A percentile compares a stretch with the other conserved stretches of the same genome.
These are phyloP conservation scores for Thalia dealbata DNA, from an alignment of 176 grass and related monocot genomes.

Conservation along the genomic window DNA sequence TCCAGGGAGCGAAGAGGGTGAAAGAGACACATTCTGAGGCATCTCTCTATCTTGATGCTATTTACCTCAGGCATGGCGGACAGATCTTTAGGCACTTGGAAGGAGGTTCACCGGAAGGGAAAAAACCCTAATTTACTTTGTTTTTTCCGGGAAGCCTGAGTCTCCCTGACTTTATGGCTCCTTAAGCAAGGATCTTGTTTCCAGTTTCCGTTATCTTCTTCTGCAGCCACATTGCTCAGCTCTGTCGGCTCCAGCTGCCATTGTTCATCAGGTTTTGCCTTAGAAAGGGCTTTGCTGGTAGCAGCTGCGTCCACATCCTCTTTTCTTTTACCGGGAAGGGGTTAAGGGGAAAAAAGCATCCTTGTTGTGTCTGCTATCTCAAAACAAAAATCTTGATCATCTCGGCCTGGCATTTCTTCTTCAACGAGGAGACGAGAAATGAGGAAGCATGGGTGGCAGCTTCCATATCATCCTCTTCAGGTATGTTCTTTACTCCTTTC, in stretches of 20 bases:
- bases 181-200: not conserved
- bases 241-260: not conserved
- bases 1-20: not conserved
- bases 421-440: conserved; percentile 22
- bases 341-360: not conserved
- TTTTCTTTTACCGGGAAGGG: not conserved
- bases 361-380: not conserved
- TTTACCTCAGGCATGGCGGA: not conserved
- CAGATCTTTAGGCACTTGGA: not conserved
- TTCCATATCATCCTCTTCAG: conserved; percentile 97
- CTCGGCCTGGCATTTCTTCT: not conserved
- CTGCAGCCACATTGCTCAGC: not conserved
- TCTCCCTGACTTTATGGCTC: conserved; percentile 9
- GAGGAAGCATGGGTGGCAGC: conserved; percentile 99
- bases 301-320: not conserved
- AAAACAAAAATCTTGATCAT: not conserved
- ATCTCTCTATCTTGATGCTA: not conserved
- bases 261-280: not conserved
- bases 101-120: too few relatives aligned
- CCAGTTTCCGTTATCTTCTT: not conserved
- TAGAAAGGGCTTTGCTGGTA: not conserved
- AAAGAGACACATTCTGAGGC: not conserved
- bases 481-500: conserved; percentile 13
- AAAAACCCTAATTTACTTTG: too few relatives aligned
- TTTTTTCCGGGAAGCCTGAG: not conserved